A percentile compares a stretch with the other conserved stretches of the same genome.
These are phyloP conservation scores for Ustilago curta DNA, from an alignment of 1,284 basidiomycete species.

Conservation along the genomic window DNA sequence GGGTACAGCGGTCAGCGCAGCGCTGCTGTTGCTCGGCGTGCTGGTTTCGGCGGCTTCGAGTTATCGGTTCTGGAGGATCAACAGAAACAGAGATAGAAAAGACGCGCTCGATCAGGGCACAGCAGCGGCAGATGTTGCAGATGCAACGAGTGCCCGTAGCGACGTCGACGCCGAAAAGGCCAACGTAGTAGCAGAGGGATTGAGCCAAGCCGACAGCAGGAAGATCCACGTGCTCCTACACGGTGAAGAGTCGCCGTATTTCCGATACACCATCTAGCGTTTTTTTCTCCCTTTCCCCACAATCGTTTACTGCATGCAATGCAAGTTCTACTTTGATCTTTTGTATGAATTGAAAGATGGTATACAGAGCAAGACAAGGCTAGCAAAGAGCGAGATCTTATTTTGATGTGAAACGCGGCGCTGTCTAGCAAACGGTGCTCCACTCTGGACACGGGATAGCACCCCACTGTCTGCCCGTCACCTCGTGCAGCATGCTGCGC, in stretches of 20 bases:
- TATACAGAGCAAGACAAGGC: constrained; percentile 12
- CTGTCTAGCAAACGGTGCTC: constrained; percentile 45
- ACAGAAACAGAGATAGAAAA: constrained; percentile 26
- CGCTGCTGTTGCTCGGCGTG: constrained; percentile 45
- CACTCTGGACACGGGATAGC: constrained; percentile 44
- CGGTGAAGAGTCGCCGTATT: constrained; percentile 48
- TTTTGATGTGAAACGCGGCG: background rate
- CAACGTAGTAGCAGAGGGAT: background rate
- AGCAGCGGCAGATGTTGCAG: background rate
- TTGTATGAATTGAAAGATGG: constrained; percentile 16
- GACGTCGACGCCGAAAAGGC: constrained; percentile 12
- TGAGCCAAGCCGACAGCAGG: constrained; percentile 23
- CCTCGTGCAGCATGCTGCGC: constrained; percentile 46
- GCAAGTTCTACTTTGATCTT: constrained; percentile 2
- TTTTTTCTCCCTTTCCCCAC: no score
- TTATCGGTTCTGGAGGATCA: constrained; percentile 36
- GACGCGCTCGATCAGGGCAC: background rate
- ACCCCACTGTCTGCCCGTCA: constrained; percentile 54
- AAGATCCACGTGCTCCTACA: constrained; percentile 43
- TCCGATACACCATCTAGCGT: constrained; percentile 53
- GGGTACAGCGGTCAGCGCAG: constrained; percentile 52
- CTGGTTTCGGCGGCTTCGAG: constrained; percentile 26
- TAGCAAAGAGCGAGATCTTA: background rate
- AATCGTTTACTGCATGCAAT: background rate
- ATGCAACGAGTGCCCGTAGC: background rate